Evolutionary conservation across 164 flowering plant genomes (phyloP), one percentile per base, ranked within the genome.

Genomic region (Magnolia sinica): DNA sequence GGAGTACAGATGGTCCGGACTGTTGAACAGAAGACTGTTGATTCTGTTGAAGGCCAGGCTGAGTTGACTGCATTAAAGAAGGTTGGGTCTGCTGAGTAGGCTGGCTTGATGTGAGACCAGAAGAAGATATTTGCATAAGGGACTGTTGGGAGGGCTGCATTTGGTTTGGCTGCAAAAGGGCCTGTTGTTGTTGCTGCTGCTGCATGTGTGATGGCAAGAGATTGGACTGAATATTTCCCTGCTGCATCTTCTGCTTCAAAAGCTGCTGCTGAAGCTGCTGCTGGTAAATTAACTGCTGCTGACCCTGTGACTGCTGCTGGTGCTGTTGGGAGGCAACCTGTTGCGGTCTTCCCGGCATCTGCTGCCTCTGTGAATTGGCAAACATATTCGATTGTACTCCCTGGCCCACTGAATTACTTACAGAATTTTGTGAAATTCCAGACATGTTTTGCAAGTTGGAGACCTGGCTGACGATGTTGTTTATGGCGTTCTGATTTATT

Each of bases 121-220:
- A 80, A 66, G 89, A 81, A 27, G 92, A 76, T 50, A 88, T 78
- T 82, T 86, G 90, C 86, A 87, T 82, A 50, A 84, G 82, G 73
- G 90, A 69, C 79, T 90, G 96, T 81, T 89, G 94, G 75, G 90
- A 79, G 69, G 89, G 68, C 66, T 90, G 98, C 84, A 89, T 77
- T 73, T 88, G 93, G 83, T 65, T 89, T 22, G 87, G 81, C 72
- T 88, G 97, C 76, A 88, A 73, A 13, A 84, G 73, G 74, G 84
- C 83, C 72, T 83, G 90, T 77, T 89, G 92, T 74, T 81, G 86
- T 31, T 77, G 88, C 79, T 87, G 94, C 73, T 89, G 94, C 78
- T 89, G 97, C 31, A 90, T 79, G 64, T 91, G 92, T 73, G 93
- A 78, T 73, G 85, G 92, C 84, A 90, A 78, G 11, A 81, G 78